phyloP scores from a whole-genome alignment of 2,329 filamentous ascomycete species.

The Clonostachys rhizophaga region DNA sequence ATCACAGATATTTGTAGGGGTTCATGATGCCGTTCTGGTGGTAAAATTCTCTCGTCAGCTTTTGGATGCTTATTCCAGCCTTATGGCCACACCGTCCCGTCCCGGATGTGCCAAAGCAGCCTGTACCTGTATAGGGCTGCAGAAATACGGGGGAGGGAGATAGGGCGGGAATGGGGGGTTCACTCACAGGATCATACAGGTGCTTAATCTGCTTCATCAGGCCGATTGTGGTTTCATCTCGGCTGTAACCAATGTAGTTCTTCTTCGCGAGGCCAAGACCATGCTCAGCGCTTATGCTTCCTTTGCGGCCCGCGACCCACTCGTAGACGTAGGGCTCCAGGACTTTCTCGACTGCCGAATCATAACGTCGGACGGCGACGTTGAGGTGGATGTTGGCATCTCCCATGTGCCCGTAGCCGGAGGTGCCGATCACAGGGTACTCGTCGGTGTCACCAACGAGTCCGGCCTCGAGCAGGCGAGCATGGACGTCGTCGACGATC shows the following conservation, averaged over 20 bases:
- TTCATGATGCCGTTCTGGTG: slow-evolving; percentile 94
- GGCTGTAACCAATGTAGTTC: slow-evolving; percentile 89
- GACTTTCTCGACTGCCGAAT: slow-evolving; percentile 78
- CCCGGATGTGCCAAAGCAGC: neutral
- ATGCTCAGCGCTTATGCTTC: slow-evolving; percentile 96
- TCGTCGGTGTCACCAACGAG: slow-evolving; percentile 72
- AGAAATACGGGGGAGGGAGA: neutral
- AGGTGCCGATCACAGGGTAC: slow-evolving; percentile 79
- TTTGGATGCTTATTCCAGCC: neutral
- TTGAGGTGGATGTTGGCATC: slow-evolving; percentile 96
- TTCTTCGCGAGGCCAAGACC: slow-evolving; percentile 94
- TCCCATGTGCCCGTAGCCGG: slow-evolving; percentile 98
- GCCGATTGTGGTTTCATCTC: slow-evolving; percentile 78
- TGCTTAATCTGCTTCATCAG: slow-evolving; percentile 96
- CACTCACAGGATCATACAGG: slow-evolving; percentile 84
- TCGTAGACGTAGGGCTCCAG: slow-evolving; percentile 97
- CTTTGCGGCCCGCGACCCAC: slow-evolving; percentile 84
- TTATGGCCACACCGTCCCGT: neutral
- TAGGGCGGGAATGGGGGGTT: neutral
- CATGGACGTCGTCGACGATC: slow-evolving; percentile 80
- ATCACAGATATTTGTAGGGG: slow-evolving; percentile 89
- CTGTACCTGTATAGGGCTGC: neutral
- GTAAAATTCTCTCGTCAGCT: neutral
- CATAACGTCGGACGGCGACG: slow-evolving; percentile 75
- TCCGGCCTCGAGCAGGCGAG: slow-evolving; percentile 66